Percentiles rank a stretch among this genome's conserved stretches.
Conservation (phyloP, 768 basidiomycete species). For the Boletus pseudopeckii region DNA sequence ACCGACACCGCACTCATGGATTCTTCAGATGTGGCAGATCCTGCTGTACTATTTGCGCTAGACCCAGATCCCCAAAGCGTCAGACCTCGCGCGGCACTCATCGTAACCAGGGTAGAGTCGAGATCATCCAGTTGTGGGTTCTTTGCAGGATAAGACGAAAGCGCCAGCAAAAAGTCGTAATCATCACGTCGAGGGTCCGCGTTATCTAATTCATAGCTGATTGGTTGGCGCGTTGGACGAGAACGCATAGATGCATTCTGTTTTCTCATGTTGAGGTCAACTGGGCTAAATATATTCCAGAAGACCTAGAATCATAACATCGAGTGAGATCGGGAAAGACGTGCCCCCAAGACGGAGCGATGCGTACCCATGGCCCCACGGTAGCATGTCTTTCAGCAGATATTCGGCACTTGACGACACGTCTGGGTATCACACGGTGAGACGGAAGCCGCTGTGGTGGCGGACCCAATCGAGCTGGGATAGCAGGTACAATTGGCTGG, state of each 20-base stretch:
- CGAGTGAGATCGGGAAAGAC: background rate
- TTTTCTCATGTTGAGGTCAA: conserved; percentile 35
- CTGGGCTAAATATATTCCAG: conserved; percentile 41
- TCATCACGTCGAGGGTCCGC: conserved; percentile 35
- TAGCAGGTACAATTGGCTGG: conserved; percentile 32
- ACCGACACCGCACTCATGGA: background rate
- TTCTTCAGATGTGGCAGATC: conserved; percentile 1
- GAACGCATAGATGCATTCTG: conserved; percentile 43
- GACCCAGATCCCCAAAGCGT: conserved; percentile 42
- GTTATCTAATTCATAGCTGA: conserved; percentile 9
- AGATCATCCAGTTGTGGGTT: conserved; percentile 44
- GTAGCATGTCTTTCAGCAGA: conserved; percentile 47
- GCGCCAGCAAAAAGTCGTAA: conserved; percentile 50
- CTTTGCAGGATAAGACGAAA: conserved; percentile 41
- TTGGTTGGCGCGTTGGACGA: conserved; percentile 21
- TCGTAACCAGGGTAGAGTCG: conserved; percentile 45
- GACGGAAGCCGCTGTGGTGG: conserved; percentile 47
- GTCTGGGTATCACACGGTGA: conserved; percentile 46
- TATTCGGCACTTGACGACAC: conserved; percentile 44
- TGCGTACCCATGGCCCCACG: conserved; percentile 54
- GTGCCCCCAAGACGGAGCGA: background rate
- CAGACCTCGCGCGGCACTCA: conserved; percentile 46
- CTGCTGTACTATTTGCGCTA: background rate
- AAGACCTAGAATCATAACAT: conserved; percentile 37
- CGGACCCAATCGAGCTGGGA: conserved; percentile 32